Conservation (phyloP, 768 basidiomycete genomes). For the Peribolospora baueri region DNA sequence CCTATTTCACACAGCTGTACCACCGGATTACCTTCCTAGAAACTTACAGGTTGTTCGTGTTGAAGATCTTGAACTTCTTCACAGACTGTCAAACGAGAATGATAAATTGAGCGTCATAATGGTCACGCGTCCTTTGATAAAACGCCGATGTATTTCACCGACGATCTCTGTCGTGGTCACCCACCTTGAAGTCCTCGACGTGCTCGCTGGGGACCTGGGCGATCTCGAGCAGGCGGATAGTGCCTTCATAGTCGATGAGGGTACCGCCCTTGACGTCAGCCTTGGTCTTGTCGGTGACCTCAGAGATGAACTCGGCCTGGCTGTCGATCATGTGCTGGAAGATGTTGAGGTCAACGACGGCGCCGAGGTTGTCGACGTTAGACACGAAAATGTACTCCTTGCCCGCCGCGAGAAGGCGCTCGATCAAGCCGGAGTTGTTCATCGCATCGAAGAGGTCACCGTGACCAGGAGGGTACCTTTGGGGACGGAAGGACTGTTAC, state of each 20-base stretch:
- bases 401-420: slow-evolving; percentile 66
- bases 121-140: not conserved
- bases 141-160: slow-evolving; percentile 18
- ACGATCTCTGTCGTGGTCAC: slow-evolving; percentile 7
- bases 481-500: not conserved
- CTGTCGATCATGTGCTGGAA: slow-evolving; percentile 50
- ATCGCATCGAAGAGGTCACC: slow-evolving; percentile 89
- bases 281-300: slow-evolving; percentile 93
- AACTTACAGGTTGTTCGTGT: slow-evolving; percentile 19
- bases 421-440: slow-evolving; percentile 67
- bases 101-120: not conserved
- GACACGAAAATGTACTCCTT: slow-evolving; percentile 95
- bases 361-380: slow-evolving; percentile 91
- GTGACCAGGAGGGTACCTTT: slow-evolving; percentile 70
- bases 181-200: slow-evolving; percentile 74
- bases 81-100: slow-evolving; percentile 20
- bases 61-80: slow-evolving; percentile 83
- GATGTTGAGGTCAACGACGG: slow-evolving; percentile 63
- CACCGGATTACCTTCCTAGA: too few relatives aligned
- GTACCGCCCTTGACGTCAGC: slow-evolving; percentile 44
- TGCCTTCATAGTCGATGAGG: slow-evolving; percentile 33
- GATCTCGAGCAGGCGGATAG: slow-evolving; percentile 68
- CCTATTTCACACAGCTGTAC: too few relatives aligned
- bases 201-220: slow-evolving; percentile 85
- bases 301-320: slow-evolving; percentile 68